These are phyloP conservation scores for Kazachstania viticola DNA, from an alignment of 805 yeast species.

Conservation along the genomic window DNA sequence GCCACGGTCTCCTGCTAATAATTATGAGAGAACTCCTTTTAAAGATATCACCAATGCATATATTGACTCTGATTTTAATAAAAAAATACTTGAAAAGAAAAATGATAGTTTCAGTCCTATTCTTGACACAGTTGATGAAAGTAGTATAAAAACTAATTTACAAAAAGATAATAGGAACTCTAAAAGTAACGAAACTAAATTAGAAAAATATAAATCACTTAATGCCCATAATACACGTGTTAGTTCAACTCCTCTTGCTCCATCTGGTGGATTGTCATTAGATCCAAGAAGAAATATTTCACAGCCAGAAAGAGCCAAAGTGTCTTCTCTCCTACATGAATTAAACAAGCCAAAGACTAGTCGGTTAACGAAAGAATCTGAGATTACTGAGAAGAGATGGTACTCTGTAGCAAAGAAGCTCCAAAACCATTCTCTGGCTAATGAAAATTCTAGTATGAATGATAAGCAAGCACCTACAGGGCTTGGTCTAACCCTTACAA, in stretches of 20 bases:
- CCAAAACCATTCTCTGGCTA: neutral
- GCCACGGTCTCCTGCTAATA: neutral
- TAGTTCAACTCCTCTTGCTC: neutral
- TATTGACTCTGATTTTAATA: neutral
- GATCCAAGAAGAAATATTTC: constrained; percentile 25
- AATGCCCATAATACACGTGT: neutral
- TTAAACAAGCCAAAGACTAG: neutral
- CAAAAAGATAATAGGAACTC: neutral
- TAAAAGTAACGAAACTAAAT: neutral
- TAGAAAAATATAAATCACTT: too few species aligned
- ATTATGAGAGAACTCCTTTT: constrained; percentile 1
- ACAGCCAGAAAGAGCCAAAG: constrained; percentile 15
- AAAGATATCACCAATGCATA: constrained; percentile 5
- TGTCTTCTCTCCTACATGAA: constrained; percentile 2
- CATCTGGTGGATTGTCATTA: constrained; percentile 6
- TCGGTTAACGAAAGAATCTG: neutral
- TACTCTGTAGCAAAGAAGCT: neutral
- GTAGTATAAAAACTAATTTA: too few species aligned
- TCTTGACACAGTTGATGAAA: too few species aligned
- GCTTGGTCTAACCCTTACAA: neutral
- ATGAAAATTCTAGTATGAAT: constrained; percentile 1
- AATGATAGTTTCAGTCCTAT: too few species aligned
- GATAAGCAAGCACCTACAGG: neutral
- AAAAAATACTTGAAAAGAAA: neutral
- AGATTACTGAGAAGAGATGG: too few species aligned